Evolutionary conservation across 2,329 filamentous ascomycete genomes (phyloP).

Genomic region (Elsinoe australis): DNA sequence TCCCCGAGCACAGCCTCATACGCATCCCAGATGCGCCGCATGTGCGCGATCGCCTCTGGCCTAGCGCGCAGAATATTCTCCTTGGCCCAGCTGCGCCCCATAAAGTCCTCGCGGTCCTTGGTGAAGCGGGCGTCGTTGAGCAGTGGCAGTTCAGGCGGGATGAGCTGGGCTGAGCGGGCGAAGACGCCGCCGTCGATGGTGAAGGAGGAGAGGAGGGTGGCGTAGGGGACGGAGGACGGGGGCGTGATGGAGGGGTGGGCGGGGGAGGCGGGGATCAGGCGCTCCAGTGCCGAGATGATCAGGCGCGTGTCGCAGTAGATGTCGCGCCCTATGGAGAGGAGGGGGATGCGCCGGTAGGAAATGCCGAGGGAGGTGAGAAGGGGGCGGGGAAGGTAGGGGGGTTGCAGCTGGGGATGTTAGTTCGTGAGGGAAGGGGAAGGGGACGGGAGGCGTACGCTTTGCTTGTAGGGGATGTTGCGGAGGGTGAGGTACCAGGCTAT

Average conservation of each 20-base stretch:
- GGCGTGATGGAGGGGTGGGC: constrained; percentile 29
- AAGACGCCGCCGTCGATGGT: constrained; percentile 54
- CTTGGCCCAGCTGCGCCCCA: constrained; percentile 36
- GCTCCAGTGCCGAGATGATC: constrained; percentile 58
- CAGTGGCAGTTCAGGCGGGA: constrained; percentile 50
- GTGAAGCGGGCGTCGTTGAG: constrained; percentile 52
- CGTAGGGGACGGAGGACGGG: constrained; percentile 37
- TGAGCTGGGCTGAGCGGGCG: constrained; percentile 42
- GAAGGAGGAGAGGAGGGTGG: constrained; percentile 50
- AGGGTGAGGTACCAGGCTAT: constrained; percentile 62
- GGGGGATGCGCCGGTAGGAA: constrained; percentile 60
- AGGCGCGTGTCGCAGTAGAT: constrained; percentile 64
- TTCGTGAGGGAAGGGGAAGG: constrained; percentile 27
- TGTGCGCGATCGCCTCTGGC: constrained; percentile 50
- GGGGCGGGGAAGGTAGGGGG: constrained; percentile 57
- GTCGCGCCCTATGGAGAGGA: constrained; percentile 58
- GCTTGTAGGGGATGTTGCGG: constrained; percentile 55
- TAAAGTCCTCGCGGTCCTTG: constrained; percentile 48
- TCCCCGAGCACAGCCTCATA: constrained; percentile 59
- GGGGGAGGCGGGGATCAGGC: constrained; percentile 39
- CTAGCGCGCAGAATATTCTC: constrained; percentile 37
- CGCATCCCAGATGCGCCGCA: constrained; percentile 49
- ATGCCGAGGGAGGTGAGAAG: constrained; percentile 56
- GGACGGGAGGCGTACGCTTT: constrained; percentile 51
- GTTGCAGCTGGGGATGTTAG: constrained; percentile 47